Evolutionary conservation across 176 grass and related monocot genomes (phyloP), one percentile per base, ranked within the genome.

Genomic region (Juncus effusus): DNA sequence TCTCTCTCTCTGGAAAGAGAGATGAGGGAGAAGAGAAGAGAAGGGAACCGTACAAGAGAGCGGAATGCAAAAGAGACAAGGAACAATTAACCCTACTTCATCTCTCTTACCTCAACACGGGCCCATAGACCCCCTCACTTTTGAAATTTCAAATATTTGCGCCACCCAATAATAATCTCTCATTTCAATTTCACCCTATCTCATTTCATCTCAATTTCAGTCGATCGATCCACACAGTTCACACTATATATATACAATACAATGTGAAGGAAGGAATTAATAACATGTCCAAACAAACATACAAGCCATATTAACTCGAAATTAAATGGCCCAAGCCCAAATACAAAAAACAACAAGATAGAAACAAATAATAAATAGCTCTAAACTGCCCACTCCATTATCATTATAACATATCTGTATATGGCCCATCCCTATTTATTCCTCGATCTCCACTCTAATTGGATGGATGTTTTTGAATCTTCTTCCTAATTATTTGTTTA

Each of bases 141-240:
- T 67, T 67, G 39, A 67, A 67, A 67, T 67, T 67, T 65, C 62
- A 65, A 65, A 65, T 65, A 42, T 14, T 65, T n/a, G 62, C 35
- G 8, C 7, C 7, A 63, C 6, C 60, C 60, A 52, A 28, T 28
- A 28, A 28, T 28, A 28, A 28, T 28, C 19, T 28, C 19, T 28
- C 19, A 28, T 28, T 28, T 28, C 19, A 28, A 28, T 28, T 28
- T 28, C 19, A 28, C 19, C 19, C 19, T 47, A 47, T 47, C 44
- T 42, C 9, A 14, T 64, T 28, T 15, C 28, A 9, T 50, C 3
- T 51, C 63, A 66, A 44, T 66, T 13, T 9, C 44, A 47, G 44
- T 9, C 44, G 9, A 28, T 28, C 19, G 19, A 28, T 28, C 19
- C 1, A 28, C 19, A 28, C 19, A 28, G 19, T 28, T 1, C 19